Percentiles rank a stretch among this genome's conserved stretches.
Evolutionary conservation across 306 rosid genomes (phyloP).

Genomic region (Styphnolobium japonicum): DNA sequence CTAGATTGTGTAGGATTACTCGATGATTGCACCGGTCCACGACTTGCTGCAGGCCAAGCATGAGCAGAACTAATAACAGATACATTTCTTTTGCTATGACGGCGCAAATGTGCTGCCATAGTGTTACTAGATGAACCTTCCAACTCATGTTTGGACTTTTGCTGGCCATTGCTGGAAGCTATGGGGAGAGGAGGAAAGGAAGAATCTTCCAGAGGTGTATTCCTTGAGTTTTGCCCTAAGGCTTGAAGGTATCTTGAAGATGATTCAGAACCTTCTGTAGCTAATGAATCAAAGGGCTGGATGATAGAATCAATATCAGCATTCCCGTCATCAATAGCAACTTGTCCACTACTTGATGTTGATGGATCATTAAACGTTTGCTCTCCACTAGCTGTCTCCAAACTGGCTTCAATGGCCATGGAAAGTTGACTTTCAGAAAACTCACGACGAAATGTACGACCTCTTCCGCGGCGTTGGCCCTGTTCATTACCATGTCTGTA

Average conservation of each 20-base stretch:
- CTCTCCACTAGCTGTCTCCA: slow-evolving; percentile 65
- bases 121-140: slow-evolving; percentile 57
- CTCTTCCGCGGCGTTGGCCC: slow-evolving; percentile 74
- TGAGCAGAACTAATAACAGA: slow-evolving; percentile 57
- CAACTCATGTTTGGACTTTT: slow-evolving; percentile 47
- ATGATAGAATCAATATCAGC: slow-evolving; percentile 53
- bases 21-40: slow-evolving; percentile 42
- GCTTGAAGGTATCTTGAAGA: slow-evolving; percentile 87
- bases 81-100: slow-evolving; percentile 47
- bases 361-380: slow-evolving; percentile 33
- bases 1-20: slow-evolving; percentile 47
- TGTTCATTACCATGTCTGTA: slow-evolving; percentile 65
- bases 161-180: slow-evolving; percentile 54
- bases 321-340: slow-evolving; percentile 42
- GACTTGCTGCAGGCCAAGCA: slow-evolving; percentile 76
- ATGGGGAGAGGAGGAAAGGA: slow-evolving; percentile 84
- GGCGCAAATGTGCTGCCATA: slow-evolving; percentile 89
- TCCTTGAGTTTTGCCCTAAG: slow-evolving; percentile 59
- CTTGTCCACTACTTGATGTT: slow-evolving; percentile 47
- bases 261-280: slow-evolving; percentile 49
- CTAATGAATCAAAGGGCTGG: slow-evolving; percentile 61
- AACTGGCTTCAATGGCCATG: slow-evolving; percentile 81
- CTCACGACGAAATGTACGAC: slow-evolving; percentile 64
- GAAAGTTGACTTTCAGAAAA: slow-evolving; percentile 72
- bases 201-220: slow-evolving; percentile 55